Evolutionary conservation across 768 basidiomycete species (phyloP), one percentile per base, ranked within the genome.

Genomic region (Epithele typhae): DNA sequence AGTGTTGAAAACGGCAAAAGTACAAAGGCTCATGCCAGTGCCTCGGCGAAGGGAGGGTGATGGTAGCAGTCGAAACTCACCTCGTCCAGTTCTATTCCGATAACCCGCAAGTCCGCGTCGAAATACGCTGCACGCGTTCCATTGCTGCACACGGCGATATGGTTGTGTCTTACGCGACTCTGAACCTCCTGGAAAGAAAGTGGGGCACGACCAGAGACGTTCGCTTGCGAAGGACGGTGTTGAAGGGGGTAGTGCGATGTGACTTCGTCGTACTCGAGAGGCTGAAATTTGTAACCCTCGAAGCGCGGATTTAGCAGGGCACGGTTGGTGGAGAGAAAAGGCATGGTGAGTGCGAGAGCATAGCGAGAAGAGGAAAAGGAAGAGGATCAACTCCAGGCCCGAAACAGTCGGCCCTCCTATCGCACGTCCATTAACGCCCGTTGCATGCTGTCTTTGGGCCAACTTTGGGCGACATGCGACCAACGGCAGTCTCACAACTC

Each of bases 161-260:
- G 91, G 55, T 93, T 92, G 63, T 92, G 87, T 14, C 83, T 77
- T 49, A 93, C 87, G 40, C 91, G 74, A 58, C 84, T 87, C 61
- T 87, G 84, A 45, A 92, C 84, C 56, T 92, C 91, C 48, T 87
- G 76, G 56, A 91, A 87, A 2, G 82, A 80, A 18, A 92, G 70
- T 7, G 80, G 79, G 0, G 76, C 68, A 46, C 70, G 75, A 7
- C 78, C 78, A 3, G 86, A 82, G 9, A 76, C 66, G 32, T 82
- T 79, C 7, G 78, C 71, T 71, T 70, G 77, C 55, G 69, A 76
- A 59, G 56, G 76, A 60, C 49, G 66, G 51, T 67, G 63, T 21
- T 63, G 59, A 25, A 90, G 74, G 8, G 63, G 62, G 60, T 75
- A 76, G 21, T 77, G 72, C 17, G 65, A 64, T 4, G 86, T 72